Evolutionary conservation across 768 basidiomycete species (phyloP).

Genomic region (Leucocoprinus leucothites): DNA sequence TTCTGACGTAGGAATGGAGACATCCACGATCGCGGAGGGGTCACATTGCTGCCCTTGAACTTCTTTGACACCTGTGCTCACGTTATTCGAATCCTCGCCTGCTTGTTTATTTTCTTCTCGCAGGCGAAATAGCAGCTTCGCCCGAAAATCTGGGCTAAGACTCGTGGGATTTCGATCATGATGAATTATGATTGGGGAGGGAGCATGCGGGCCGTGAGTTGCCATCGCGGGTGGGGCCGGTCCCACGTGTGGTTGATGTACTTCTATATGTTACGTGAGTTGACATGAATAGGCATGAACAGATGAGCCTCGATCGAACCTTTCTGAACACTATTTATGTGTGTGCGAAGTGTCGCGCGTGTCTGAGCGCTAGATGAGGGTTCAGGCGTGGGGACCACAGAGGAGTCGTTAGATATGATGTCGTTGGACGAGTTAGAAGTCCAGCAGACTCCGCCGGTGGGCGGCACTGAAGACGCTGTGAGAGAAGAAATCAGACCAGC

Average conservation of each 20-base stretch:
- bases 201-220: conserved; percentile 13
- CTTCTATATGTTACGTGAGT: conserved; percentile 10
- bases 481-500: neutral
- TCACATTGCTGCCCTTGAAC: neutral
- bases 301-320: conserved; percentile 3
- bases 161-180: neutral
- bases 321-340: conserved; percentile 3
- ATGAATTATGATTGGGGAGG: conserved; percentile 15
- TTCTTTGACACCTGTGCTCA: conserved; percentile 1
- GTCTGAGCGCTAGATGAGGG: neutral
- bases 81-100: conserved; percentile 6
- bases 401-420: neutral
- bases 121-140: conserved; percentile 39
- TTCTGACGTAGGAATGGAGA: conserved; percentile 9
- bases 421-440: neutral
- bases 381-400: neutral
- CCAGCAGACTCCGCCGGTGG: neutral
- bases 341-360: neutral
- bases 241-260: conserved; percentile 14
- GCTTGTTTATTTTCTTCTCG: conserved; percentile 38
- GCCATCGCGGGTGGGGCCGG: conserved; percentile 9
- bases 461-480: neutral
- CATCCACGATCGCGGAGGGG: neutral
- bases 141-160: conserved; percentile 23
- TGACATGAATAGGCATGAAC: neutral